These are phyloP conservation scores for Talaromyces pinophilus DNA, from an alignment of 2,329 filamentous ascomycete genomes.

Conservation along the genomic window DNA sequence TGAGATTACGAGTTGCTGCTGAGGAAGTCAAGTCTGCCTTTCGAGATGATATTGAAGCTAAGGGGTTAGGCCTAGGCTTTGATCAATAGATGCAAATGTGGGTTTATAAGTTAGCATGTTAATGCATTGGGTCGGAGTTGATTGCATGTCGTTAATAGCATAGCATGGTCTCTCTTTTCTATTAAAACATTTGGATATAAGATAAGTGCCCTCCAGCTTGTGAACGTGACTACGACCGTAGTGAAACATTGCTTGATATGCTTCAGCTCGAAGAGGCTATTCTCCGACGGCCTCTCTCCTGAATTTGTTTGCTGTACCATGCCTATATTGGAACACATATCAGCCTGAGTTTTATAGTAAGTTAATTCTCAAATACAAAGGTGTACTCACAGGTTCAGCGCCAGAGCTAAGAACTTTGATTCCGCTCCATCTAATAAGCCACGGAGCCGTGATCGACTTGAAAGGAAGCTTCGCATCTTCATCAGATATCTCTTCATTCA, in stretches of 20 bases:
- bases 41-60: conserved; percentile 83
- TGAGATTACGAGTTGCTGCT: conserved; percentile 81
- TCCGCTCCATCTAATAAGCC: not conserved
- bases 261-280: not conserved
- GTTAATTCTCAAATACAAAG: too few species aligned
- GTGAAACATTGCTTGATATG: not conserved
- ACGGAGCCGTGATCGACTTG: conserved; percentile 7
- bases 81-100: conserved; percentile 31
- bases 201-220: not conserved
- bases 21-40: conserved; percentile 89
- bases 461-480: conserved; percentile 15
- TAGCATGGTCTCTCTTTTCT: not conserved
- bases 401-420: conserved; percentile 16
- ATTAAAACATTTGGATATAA: not conserved
- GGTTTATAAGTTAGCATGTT: not conserved
- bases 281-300: not conserved
- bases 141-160: not conserved
- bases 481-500: conserved; percentile 13
- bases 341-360: not conserved
- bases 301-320: conserved; percentile 20
- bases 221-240: not conserved
- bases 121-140: not conserved
- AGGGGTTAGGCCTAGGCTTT: conserved; percentile 67
- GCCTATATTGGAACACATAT: not conserved
- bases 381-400: conserved; percentile 21